These are phyloP conservation scores for Eucalyptus shirleyi DNA, from an alignment of 345 rosid genomes.

Conservation along the genomic window DNA sequence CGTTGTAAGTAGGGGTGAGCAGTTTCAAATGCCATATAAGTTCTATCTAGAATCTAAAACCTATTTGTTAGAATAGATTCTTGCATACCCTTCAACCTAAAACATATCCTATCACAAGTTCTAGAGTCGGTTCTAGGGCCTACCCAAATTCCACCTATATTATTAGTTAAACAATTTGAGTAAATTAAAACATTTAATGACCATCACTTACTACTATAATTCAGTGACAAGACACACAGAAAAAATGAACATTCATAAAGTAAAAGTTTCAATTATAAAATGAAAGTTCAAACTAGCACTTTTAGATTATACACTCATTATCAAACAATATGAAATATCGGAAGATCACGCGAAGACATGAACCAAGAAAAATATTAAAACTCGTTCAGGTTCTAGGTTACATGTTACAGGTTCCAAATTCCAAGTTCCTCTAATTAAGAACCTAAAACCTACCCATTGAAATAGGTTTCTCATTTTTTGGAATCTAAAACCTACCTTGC, in stretches of 20 bases:
- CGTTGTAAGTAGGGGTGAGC: not conserved
- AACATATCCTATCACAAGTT: no score
- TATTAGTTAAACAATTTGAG: no score
- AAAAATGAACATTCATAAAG: no score
- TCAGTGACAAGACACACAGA: no score
- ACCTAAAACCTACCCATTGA: rapidly evolving
- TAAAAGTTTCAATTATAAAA: no score
- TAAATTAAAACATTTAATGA: no score
- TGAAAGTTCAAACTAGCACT: no score
- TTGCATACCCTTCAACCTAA: rapidly evolving
- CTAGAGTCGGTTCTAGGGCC: no score
- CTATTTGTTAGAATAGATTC: rapidly evolving
- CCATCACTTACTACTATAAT: rapidly evolving
- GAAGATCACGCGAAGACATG: rapidly evolving
- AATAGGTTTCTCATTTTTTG: rapidly evolving
- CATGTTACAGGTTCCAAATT: rapidly evolving
- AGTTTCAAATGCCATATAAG: rapidly evolving
- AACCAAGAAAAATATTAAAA: no score
- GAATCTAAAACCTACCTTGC: no score
- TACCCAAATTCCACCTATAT: rapidly evolving
- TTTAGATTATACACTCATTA: no score
- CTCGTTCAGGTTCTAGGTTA: rapidly evolving
- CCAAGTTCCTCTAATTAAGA: no score
- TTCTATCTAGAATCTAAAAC: rapidly evolving
- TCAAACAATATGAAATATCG: rapidly evolving